These are phyloP conservation scores for Trichosanthes truncata DNA, from an alignment of 306 rosid species.

Conservation along the genomic window DNA sequence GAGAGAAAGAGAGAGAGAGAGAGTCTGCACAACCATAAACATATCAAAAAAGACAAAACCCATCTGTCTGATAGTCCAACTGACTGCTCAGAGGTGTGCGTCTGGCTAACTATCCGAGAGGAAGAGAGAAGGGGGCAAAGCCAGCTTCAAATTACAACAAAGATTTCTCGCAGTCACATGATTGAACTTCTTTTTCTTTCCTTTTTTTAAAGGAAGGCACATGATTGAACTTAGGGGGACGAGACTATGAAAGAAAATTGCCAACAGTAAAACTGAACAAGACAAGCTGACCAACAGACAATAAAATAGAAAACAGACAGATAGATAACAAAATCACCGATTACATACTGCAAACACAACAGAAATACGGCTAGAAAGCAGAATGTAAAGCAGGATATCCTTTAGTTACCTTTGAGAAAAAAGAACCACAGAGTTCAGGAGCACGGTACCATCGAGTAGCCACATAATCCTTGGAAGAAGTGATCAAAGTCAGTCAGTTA, in stretches of 20 bases:
- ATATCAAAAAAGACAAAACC: background rate
- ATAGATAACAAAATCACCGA: background rate
- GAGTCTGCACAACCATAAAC: background rate
- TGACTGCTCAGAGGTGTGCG: background rate
- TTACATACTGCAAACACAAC: background rate
- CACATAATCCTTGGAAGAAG: slow-evolving; percentile 50
- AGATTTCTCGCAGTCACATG: background rate
- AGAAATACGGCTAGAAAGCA: background rate
- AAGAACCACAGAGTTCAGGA: slow-evolving; percentile 69
- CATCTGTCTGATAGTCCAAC: background rate
- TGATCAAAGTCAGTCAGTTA: slow-evolving; percentile 8
- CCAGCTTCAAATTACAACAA: background rate
- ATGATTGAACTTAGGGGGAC: background rate
- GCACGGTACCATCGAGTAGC: slow-evolving; percentile 78
- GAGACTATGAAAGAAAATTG: background rate
- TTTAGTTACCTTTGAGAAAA: slow-evolving; percentile 47
- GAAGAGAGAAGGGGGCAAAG: background rate
- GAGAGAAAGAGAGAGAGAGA: background rate
- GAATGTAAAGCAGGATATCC: background rate
- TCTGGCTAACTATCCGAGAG: background rate
- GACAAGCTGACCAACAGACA: background rate
- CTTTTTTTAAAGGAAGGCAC: background rate
- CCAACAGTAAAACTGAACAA: background rate
- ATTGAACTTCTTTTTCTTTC: background rate
- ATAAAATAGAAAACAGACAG: background rate